A percentile compares a stretch with the other conserved stretches of the same genome.
Evolutionary conservation across 2,329 filamentous ascomycete species (phyloP).

Genomic region (Ophiocordyceps camponoti-floridani): DNA sequence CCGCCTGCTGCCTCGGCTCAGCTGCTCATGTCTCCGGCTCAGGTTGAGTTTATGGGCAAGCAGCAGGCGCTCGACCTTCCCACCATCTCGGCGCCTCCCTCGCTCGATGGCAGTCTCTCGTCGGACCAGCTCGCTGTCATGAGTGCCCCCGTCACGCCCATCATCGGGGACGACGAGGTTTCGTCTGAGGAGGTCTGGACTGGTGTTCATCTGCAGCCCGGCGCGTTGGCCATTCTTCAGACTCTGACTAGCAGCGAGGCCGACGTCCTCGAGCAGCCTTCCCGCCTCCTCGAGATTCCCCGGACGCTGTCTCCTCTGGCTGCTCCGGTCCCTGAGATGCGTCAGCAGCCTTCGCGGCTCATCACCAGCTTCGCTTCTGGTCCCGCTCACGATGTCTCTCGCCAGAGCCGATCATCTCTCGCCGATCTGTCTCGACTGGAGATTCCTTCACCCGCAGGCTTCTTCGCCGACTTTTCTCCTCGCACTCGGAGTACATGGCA

Average conservation of each 20-base stretch:
- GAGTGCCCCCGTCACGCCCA: slow-evolving; percentile 72
- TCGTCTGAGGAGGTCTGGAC: slow-evolving; percentile 47
- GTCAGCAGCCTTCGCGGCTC: slow-evolving; percentile 30
- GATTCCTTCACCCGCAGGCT: slow-evolving; percentile 79
- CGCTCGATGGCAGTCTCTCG: slow-evolving; percentile 71
- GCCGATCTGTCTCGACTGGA: slow-evolving; percentile 66
- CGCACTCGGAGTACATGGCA: slow-evolving; percentile 71
- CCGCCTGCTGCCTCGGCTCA: slow-evolving; percentile 46
- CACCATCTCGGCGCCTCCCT: slow-evolving; percentile 64
- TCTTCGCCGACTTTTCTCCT: slow-evolving; percentile 72
- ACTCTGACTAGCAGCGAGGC: slow-evolving; percentile 47
- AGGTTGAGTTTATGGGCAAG: slow-evolving; percentile 50
- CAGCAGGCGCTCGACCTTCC: slow-evolving; percentile 49
- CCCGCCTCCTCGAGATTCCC: slow-evolving; percentile 26
- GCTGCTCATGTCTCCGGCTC: slow-evolving; percentile 59
- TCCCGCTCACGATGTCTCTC: slow-evolving; percentile 4
- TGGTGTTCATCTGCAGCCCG: slow-evolving; percentile 59
- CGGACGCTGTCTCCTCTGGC: slow-evolving; percentile 6
- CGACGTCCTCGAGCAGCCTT: slow-evolving; percentile 36
- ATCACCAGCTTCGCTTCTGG: slow-evolving; percentile 21
- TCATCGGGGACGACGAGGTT: slow-evolving; percentile 39
- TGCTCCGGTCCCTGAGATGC: slow-evolving; percentile 22
- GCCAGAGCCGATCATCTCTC: slow-evolving; percentile 31
- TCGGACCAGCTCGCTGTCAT: slow-evolving; percentile 74
- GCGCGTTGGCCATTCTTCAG: slow-evolving; percentile 63